These are phyloP conservation scores for Geotrichum klebahnii DNA, from an alignment of 1,139 yeast genomes.

Conservation along the genomic window DNA sequence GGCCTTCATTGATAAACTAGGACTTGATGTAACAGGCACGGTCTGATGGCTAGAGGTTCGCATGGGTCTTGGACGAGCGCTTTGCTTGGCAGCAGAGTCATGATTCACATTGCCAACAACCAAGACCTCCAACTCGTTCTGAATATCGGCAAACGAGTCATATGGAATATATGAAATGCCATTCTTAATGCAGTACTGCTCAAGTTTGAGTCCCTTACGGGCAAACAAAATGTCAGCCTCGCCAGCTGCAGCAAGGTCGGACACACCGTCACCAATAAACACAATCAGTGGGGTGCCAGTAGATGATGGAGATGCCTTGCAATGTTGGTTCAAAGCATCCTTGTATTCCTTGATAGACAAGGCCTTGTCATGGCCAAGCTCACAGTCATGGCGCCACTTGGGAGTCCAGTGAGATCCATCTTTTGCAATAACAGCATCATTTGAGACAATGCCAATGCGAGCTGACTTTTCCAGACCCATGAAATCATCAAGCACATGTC, in stretches of 20 bases:
- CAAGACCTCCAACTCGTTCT: conserved; percentile 37
- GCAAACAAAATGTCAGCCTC: conserved; percentile 47
- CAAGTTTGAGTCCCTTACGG: conserved; percentile 43
- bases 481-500: conserved; percentile 55
- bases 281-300: conserved; percentile 38
- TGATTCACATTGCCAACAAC: conserved; percentile 37
- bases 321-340: no score
- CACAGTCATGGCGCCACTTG: conserved; percentile 56
- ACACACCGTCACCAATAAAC: conserved; percentile 46
- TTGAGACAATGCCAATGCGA: conserved; percentile 57
- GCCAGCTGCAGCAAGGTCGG: conserved; percentile 46
- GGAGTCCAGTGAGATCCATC: conserved; percentile 53
- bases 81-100: conserved; percentile 25
- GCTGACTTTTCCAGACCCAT: conserved; percentile 54
- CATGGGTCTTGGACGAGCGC: conserved; percentile 23
- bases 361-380: conserved; percentile 67
- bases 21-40: no score
- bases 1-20: conserved; percentile 6
- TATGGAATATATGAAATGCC: conserved; percentile 44
- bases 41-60: conserved; percentile 14
- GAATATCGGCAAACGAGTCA: conserved; percentile 43
- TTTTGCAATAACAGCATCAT: conserved; percentile 48
- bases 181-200: conserved; percentile 43
- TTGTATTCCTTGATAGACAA: conserved; percentile 51
- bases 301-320: conserved; percentile 26